Conservation (phyloP, 1,284 basidiomycete species). For the Vanrija sp. region DNA sequence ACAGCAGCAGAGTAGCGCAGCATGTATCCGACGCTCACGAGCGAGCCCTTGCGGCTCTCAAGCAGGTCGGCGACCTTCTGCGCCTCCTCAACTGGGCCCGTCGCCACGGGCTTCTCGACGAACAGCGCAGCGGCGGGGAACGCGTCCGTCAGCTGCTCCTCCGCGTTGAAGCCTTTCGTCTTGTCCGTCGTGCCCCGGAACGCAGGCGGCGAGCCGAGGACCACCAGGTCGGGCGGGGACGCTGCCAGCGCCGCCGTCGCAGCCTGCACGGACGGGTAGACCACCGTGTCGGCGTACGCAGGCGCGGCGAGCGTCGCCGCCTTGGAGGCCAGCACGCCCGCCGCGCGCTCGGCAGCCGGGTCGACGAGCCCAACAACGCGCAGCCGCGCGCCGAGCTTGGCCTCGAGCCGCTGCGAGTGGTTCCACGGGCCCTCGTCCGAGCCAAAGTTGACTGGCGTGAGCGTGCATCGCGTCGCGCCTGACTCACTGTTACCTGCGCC, state of each 20-base stretch:
- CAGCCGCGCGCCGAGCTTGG: slow-evolving; percentile 86
- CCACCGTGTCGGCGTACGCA: slow-evolving; percentile 79
- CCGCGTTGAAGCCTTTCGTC: slow-evolving; percentile 66
- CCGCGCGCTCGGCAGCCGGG: slow-evolving; percentile 73
- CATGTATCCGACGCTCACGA: slow-evolving; percentile 85
- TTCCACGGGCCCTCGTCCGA: slow-evolving; percentile 51
- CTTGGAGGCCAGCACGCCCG: slow-evolving; percentile 74
- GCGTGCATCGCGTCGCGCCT: neutral
- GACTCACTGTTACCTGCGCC: slow-evolving; percentile 22
- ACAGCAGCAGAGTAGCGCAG: slow-evolving; percentile 83
- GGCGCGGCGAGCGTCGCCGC: slow-evolving; percentile 81
- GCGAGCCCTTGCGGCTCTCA: slow-evolving; percentile 56
- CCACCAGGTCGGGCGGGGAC: slow-evolving; percentile 50
- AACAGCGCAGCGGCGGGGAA: slow-evolving; percentile 83
- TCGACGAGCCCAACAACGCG: slow-evolving; percentile 90
- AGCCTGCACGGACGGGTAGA: slow-evolving; percentile 67
- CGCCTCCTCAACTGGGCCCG: slow-evolving; percentile 29
- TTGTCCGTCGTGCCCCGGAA: slow-evolving; percentile 69
- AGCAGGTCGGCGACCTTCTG: slow-evolving; percentile 64
- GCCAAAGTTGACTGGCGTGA: slow-evolving; percentile 19
- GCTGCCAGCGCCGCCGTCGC: slow-evolving; percentile 2
- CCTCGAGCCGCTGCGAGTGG: slow-evolving; percentile 82
- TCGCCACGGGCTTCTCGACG: slow-evolving; percentile 64
- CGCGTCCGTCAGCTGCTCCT: slow-evolving; percentile 75
- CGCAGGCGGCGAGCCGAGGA: slow-evolving; percentile 85